Percentiles rank a stretch among this genome's conserved stretches.
Evolutionary conservation across 208 protist species (phyloP).

Genomic region (Leishmania aethiopica): DNA sequence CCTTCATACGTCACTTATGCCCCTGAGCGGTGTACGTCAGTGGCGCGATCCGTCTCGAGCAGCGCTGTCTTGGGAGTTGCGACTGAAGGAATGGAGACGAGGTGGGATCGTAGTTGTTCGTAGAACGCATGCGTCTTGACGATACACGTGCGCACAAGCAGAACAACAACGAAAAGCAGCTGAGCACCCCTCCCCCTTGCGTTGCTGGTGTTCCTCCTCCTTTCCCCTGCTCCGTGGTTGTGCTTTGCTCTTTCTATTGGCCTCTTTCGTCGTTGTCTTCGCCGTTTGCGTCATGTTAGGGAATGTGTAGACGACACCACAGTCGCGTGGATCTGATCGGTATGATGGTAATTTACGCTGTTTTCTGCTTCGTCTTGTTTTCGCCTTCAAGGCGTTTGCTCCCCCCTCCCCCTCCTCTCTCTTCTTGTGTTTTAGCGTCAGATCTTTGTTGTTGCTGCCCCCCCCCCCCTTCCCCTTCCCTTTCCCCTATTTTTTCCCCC

Average conservation of each 20-base stretch:
- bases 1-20: background rate
- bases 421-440: background rate
- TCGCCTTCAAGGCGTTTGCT: background rate
- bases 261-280: background rate
- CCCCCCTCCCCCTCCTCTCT: background rate
- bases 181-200: background rate
- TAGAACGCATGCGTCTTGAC: background rate
- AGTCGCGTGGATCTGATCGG: no score
- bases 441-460: background rate
- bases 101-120: background rate
- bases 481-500: background rate
- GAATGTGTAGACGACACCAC: no score
- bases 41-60: background rate
- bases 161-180: background rate
- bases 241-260: background rate
- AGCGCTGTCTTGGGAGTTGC: background rate
- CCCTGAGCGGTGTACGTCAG: background rate
- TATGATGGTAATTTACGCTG: background rate
- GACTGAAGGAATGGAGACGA: background rate
- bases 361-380: constrained; percentile 4
- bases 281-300: background rate
- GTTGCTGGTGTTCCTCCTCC: background rate
- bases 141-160: background rate
- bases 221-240: background rate
- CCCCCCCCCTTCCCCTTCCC: background rate